Base-by-base conservation (phyloP, 2,329 filamentous ascomycete species). In the Paecilomyces formosus region DNA sequence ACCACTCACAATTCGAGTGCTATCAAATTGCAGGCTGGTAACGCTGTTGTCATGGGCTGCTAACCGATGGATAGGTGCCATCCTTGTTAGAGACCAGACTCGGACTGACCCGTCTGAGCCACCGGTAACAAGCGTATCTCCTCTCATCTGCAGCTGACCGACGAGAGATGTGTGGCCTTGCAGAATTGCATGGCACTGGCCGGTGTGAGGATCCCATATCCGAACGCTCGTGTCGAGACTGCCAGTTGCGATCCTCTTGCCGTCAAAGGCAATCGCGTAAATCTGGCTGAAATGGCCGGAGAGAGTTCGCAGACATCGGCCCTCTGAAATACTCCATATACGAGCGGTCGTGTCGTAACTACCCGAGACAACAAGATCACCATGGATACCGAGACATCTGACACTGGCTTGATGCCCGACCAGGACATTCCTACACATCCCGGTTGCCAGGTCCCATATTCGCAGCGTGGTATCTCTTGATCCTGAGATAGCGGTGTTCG, bases 41-140 rank as follows among this genome's bases (percentile, higher is more conserved):
- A 99, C 94, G 72, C 92, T 97, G 74, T 99, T 99, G 74, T 99
- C 94, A 72, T 99, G 94, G 3, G 94, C 94, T 49, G 94, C 94
- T 55, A 99, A 82, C 53, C 94, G 86, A 76, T 99, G 94, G 60
- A 99, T 96, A 0, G 94, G 89, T 61, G 88, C 88, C 82, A 93
- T 95, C 65, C 88, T 90, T 65, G 92, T 87, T 61, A 99, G 78
- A 28, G 92, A 97, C 94, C 94, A 99, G 24, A 99, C 92, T 56
- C 95, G 84, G 55, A 99, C 94, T 21, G 92, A 96, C 24, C 94
- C 94, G 72, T 99, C 94, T 13, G 92, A 96, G 55, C 94, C 94
- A 63, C 94, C 94, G 0, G 94, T 99, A 49, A 99, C 94, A 15
- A 99, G 83, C 3, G 92, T 97, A 68, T 97, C 90, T 58, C 91